Conservation (phyloP, 202 grass and related monocot genomes). For the Schoenoplectus triqueter region DNA sequence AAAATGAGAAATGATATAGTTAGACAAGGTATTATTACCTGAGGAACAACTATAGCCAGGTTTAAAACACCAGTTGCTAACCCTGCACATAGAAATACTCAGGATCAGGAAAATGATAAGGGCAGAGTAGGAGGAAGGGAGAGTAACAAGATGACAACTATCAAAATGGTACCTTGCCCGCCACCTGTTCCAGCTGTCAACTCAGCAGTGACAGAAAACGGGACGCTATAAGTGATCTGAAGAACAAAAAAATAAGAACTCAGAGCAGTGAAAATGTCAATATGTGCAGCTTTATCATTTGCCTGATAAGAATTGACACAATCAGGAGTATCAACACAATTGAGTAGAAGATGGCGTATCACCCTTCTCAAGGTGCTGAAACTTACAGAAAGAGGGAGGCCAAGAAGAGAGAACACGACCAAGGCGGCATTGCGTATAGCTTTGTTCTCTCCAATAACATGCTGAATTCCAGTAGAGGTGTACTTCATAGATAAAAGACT, state of each 20-base stretch:
- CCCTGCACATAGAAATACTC: conserved; percentile 50
- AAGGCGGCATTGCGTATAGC: conserved; percentile 58
- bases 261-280: conserved; percentile 21
- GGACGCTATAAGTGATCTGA: conserved; percentile 94
- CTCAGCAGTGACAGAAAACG: conserved; percentile 89
- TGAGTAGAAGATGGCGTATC: conserved; percentile 2
- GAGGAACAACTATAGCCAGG: conserved; percentile 87
- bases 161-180: conserved; percentile 68
- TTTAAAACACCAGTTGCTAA: conserved; percentile 94
- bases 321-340: not conserved
- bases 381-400: conserved; percentile 89
- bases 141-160: conserved; percentile 18
- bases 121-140: not conserved
- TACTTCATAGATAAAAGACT: conserved; percentile 69
- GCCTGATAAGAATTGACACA: conserved; percentile 27
- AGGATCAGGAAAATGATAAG: not conserved
- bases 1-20: not conserved
- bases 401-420: conserved; percentile 88
- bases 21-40: conserved; percentile 47
- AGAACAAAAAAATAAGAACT: not conserved
- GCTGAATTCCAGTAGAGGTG: conserved; percentile 57
- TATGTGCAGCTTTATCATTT: conserved; percentile 31
- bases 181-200: conserved; percentile 87
- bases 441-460: conserved; percentile 77
- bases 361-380: conserved; percentile 16